Base-by-base conservation (phyloP, 1,284 basidiomycete species). In the Porphyrellus sp. region DNA sequence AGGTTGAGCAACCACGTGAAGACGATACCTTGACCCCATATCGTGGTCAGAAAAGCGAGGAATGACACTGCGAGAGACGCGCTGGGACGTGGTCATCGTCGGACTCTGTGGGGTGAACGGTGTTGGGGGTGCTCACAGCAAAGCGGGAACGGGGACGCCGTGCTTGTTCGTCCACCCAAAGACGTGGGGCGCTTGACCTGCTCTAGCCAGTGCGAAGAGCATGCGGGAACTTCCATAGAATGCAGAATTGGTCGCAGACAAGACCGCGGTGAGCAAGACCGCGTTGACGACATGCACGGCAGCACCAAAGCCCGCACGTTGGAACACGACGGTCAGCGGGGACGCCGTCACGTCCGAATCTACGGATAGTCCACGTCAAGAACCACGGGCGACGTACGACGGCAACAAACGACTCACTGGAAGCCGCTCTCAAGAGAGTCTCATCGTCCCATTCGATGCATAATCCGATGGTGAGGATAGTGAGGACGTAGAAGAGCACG, bases 221-320 rank as follows among this genome's bases (percentile, higher is more conserved):
- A 82, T 83, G 9, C 86, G 76, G 0, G 81, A 83, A 13, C 83
- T 79, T 3, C 82, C 83, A 65, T 86, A 89, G 45, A 86, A 74
- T 57, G 79, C 78, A 1, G 79, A 81, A 59, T 80, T 81, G 4
- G 76, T 79, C 18, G 81, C 78, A 23, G 77, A 81, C 39, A 81
- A 64, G 6, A 89, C 89, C 0, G 86, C 81, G 27, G 85, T 82
- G 52, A 91, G 75, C 31, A 91, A 70, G 15, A 81, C 79, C 0
- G 78, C 80, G 57, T 83, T 82, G 39, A 81, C 70, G 49, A 80
- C 70, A 52, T 81, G 78, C 4, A 75, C 76, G 6, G 85, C 78
- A 2, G 78, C 81, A 23, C 76, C 75, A 63, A 83, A 80, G 0
- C 81, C 78, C 0, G 82, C 82, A 4, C 77, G 76, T 49, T 74